Evolutionary conservation across 2,329 filamentous ascomycete species (phyloP).

Genomic region (Aureobasidium mangrovei): DNA sequence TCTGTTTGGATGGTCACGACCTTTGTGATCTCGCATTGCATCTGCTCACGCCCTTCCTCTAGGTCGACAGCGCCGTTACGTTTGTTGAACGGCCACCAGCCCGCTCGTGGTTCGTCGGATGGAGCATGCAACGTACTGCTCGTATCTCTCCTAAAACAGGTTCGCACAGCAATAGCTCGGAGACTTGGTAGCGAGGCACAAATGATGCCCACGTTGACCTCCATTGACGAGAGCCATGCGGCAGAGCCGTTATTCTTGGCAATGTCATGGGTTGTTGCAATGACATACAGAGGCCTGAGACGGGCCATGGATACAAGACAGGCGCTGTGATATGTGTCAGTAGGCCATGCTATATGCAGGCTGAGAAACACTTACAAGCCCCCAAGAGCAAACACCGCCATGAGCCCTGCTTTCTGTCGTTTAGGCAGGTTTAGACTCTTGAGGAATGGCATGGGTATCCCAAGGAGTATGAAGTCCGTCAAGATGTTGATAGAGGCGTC

Average conservation of each 20-base stretch:
- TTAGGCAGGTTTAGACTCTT: constrained; percentile 24
- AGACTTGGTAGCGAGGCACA: constrained; percentile 24
- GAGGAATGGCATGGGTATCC: constrained; percentile 27
- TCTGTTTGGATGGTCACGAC: not conserved
- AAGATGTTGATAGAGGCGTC: constrained; percentile 27
- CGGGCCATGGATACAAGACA: constrained; percentile 22
- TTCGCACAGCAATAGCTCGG: constrained; percentile 21
- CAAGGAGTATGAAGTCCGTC: constrained; percentile 25
- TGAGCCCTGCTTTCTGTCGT: constrained; percentile 24
- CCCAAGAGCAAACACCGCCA: constrained; percentile 29
- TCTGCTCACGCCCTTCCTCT: not conserved
- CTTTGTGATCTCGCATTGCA: not conserved
- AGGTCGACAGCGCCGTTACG: not conserved
- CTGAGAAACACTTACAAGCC: constrained; percentile 20
- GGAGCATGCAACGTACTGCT: too few species aligned
- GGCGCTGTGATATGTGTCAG: constrained; percentile 5
- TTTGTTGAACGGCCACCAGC: not conserved
- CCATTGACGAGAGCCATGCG: constrained; percentile 21
- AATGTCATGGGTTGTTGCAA: constrained; percentile 20
- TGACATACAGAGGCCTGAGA: constrained; percentile 20
- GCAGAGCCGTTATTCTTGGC: constrained; percentile 22
- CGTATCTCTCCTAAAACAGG: constrained; percentile 13
- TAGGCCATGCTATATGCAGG: not conserved
- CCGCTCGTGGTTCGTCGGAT: not conserved
- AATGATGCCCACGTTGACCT: constrained; percentile 24